Evolutionary conservation across 257 asterid genomes (phyloP).

Genomic region (Lavandula angustifolia): DNA sequence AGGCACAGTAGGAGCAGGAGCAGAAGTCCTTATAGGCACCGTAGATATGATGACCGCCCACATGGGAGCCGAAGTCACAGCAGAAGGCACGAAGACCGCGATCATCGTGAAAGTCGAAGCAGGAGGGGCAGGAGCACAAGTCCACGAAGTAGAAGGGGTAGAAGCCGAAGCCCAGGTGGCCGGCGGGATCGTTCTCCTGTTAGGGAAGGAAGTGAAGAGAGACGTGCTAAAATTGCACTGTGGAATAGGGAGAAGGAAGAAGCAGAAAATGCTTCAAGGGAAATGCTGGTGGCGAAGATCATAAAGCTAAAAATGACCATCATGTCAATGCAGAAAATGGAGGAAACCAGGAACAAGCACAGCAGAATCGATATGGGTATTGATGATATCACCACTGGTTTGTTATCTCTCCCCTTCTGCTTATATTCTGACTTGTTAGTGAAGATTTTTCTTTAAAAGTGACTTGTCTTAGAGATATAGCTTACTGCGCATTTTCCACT

Average conservation of each 20-base stretch:
- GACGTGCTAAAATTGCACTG: slow-evolving; percentile 90
- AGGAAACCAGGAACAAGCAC: slow-evolving; percentile 31
- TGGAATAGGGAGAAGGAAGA: slow-evolving; percentile 95
- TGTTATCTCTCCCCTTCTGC: too few relatives aligned
- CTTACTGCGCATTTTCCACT: slow-evolving; percentile 94
- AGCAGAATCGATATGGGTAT: slow-evolving; percentile 49
- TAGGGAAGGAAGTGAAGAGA: slow-evolving; percentile 97
- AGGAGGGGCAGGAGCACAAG: slow-evolving; percentile 64
- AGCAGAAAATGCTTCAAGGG: slow-evolving; percentile 48
- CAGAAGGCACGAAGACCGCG: slow-evolving; percentile 75
- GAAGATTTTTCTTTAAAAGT: slow-evolving; percentile 11
- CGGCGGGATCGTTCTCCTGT: slow-evolving; percentile 67
- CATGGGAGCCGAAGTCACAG: slow-evolving; percentile 65
- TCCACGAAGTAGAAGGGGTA: slow-evolving; percentile 60
- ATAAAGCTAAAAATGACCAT: slow-evolving; percentile 34
- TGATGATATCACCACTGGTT: slow-evolving; percentile 21
- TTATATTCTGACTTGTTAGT: too few relatives aligned
- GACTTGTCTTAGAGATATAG: slow-evolving; percentile 39
- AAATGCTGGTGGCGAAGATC: slow-evolving; percentile 29
- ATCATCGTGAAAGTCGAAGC: slow-evolving; percentile 73
- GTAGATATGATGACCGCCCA: slow-evolving; percentile 77
- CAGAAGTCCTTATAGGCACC: slow-evolving; percentile 89
- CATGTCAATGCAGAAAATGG: slow-evolving; percentile 37
- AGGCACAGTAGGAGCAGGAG: slow-evolving; percentile 81
- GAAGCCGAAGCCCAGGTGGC: slow-evolving; percentile 75